Evolutionary conservation across 495 filamentous ascomycete genomes (phyloP), one percentile per base, ranked within the genome.

Genomic region (Tuber magnatum): DNA sequence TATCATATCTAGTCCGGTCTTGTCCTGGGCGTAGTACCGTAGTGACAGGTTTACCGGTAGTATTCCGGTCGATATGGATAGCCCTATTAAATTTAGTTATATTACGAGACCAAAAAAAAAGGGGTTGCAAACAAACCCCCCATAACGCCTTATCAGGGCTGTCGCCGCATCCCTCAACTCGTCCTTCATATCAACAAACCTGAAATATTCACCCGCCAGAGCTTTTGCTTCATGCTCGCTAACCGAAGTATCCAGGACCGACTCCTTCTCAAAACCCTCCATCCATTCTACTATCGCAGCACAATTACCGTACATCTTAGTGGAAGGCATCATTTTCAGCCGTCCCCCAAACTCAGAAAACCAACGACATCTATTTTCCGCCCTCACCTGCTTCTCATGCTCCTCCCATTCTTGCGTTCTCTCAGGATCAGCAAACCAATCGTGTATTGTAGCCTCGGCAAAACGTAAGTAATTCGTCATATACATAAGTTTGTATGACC

Each of bases 401-500:
- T 20, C 56, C 56, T 65, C 56, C 56, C 56, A 35, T 35, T 35
- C 56, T 35, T 35, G 56, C 18, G 56, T 1, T 14, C 16, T n/a
- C n/a, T n/a, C 14, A 28, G 56, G 56, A 35, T 65, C 56, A 20
- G 56, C 56, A 65, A 65, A 65, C 56, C 56, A 65, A 65, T 65
- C 56, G 28, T 9, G 28, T 14, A 65, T 14, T 35, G 56, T 65
- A 35, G 56, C 56, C 56, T 65, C 56, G 32, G 56, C 56, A 35
- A 65, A 65, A 35, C 28, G 56, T 12, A 65, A 20, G 56, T 65
- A 65, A 32, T 65, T 65, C 14, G 56, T 65, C 56, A 65, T 35
- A 65, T 65, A 65, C 56, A 65, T 65, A 35, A 65, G 56, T 65
- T 65, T 65, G 56, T 35, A 65, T 35, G 56, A 35, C 56, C 56